Evolutionary conservation across 257 asterid genomes (phyloP), one percentile per base, ranked within the genome.

Genomic region (Penstemon davidsonii): DNA sequence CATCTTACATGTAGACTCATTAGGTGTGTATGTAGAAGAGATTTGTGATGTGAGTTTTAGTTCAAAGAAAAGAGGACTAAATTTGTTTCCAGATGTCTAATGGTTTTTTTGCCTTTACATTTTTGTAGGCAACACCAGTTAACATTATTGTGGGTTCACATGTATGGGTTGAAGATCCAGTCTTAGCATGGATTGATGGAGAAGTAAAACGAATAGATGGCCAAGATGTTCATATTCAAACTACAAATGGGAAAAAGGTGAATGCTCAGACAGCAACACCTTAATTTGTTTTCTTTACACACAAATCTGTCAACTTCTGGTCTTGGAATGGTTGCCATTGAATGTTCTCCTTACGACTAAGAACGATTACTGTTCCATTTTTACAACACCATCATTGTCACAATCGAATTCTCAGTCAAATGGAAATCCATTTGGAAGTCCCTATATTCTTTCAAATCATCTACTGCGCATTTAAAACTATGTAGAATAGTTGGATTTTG

Each of bases 111-210:
- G 18, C 18, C 18, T 2, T 47, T 59, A 6, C 2, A 2, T 41
- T 59, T 46, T 72, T 88, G 86, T 91, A 94, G 97, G 96, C 87
- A 55, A 78, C 98, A 75, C 55, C 84, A 13, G 96, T 86, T 71
- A 94, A 94, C 72, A 91, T 94, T 56, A 87, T 80, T 44, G 96
- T 85, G 66, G 96, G 98, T 74, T 87, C 98, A 70, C 96, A 91
- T 80, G 99, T 89, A 63, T 94, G 97, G 99, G 87, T 84, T 70
- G 99, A 94, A 85, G 99, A 94, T 80, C 86, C 93, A 18, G 74
- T 49, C 76, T 82, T 89, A 86, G 99, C 98, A 71, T 94, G 99
- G 99, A 67, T 83, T 59, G 95, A 94, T 81, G 99, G 99, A 73
- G 91, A 87, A 85, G 96, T 94, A 18, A 78, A 76, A 71, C 82